Percentiles rank a stretch among this genome's conserved stretches.
Evolutionary conservation across 2,329 filamentous ascomycete species (phyloP).

Genomic region (Tympanopsis confertula): DNA sequence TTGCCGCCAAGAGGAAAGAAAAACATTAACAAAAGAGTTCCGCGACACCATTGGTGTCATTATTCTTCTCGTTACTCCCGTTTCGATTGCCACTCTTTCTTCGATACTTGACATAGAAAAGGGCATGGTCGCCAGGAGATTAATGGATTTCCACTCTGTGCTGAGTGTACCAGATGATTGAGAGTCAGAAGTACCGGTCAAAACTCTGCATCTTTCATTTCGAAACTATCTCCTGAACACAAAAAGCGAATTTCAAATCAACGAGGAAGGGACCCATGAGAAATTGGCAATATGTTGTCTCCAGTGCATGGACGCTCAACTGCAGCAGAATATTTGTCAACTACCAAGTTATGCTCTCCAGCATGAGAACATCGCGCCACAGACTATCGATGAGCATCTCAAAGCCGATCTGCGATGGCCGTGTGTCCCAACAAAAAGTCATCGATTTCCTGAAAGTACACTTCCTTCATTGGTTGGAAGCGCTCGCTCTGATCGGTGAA

Average conservation of each 20-base stretch:
- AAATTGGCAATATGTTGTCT: slow-evolving; percentile 6
- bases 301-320: slow-evolving; percentile 1
- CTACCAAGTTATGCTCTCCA: slow-evolving; percentile 5
- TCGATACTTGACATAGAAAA: slow-evolving; percentile 4
- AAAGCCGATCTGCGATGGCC: not conserved
- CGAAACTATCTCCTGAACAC: slow-evolving; percentile 11
- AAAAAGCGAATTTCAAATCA: slow-evolving; percentile 6
- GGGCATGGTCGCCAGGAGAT: slow-evolving; percentile 5
- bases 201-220: slow-evolving; percentile 13
- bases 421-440: not conserved
- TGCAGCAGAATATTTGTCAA: slow-evolving; percentile 10
- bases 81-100: slow-evolving; percentile 9
- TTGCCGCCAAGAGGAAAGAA: slow-evolving; percentile 2
- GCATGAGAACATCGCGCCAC: not conserved
- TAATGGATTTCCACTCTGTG: slow-evolving; percentile 11
- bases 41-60: slow-evolving; percentile 6
- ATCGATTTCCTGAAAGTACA: not conserved
- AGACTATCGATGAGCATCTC: not conserved
- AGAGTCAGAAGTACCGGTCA: slow-evolving; percentile 6
- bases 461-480: slow-evolving; percentile 1
- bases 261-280: slow-evolving; percentile 6
- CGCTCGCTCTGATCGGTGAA: not conserved
- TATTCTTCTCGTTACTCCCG: slow-evolving; percentile 6
- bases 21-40: slow-evolving; percentile 6
- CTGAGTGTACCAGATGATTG: slow-evolving; percentile 7